A percentile compares a stretch with the other conserved stretches of the same genome.
phyloP scores from a whole-genome alignment of 1,139 yeast species.

The Blastobotrys persicus region DNA sequence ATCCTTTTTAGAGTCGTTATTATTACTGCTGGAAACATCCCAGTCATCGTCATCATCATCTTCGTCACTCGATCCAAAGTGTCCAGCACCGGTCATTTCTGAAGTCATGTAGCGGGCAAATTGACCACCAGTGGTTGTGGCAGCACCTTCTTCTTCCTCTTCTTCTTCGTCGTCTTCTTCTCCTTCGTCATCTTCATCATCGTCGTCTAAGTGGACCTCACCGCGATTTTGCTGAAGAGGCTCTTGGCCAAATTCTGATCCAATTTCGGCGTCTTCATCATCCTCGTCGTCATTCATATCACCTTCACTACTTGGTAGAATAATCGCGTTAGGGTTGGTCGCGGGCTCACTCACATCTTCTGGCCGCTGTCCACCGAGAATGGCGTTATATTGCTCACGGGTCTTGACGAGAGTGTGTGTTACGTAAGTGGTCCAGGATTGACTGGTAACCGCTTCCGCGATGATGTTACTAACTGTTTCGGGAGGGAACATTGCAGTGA shows the following conservation, averaged over 20 bases:
- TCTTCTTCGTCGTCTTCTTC: constrained; percentile 18
- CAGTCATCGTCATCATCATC: constrained; percentile 44
- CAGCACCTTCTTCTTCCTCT: constrained; percentile 20
- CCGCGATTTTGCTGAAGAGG: constrained; percentile 11
- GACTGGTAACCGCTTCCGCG: constrained; percentile 53
- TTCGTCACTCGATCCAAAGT: constrained; percentile 43
- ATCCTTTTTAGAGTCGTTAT: constrained; percentile 24
- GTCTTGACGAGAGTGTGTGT: constrained; percentile 81
- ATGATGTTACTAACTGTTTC: constrained; percentile 59
- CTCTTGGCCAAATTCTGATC: constrained; percentile 14
- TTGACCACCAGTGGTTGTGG: constrained; percentile 40
- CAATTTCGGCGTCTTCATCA: constrained; percentile 20
- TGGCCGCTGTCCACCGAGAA: constrained; percentile 74
- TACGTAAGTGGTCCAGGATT: constrained; percentile 81
- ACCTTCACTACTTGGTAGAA: constrained; percentile 38
- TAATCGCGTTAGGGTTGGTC: constrained; percentile 38
- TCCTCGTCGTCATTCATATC: constrained; percentile 30
- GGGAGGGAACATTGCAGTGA: constrained; percentile 71
- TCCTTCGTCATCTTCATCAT: constrained; percentile 21
- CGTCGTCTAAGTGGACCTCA: constrained; percentile 5
- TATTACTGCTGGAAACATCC: constrained; percentile 25
- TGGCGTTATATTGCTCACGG: constrained; percentile 92
- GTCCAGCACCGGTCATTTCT: constrained; percentile 48
- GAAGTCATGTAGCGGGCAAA: constrained; percentile 83
- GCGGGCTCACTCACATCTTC: constrained; percentile 47